These are phyloP conservation scores for Simplicillium aogashimaense DNA, from an alignment of 2,329 filamentous ascomycete genomes.

Conservation along the genomic window DNA sequence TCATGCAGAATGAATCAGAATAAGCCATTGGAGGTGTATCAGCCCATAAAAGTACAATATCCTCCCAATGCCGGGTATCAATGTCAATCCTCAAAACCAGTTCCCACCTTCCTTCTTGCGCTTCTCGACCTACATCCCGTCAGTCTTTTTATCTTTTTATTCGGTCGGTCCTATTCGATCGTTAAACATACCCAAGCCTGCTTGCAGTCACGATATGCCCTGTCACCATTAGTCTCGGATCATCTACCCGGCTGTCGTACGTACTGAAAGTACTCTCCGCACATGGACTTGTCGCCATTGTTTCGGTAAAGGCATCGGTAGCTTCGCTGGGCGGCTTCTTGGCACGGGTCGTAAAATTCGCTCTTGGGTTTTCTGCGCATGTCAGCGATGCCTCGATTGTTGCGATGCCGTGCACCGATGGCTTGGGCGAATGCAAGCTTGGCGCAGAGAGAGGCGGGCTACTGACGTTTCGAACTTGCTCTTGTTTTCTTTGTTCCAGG, in stretches of 20 bases:
- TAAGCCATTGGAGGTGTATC: too few relatives aligned
- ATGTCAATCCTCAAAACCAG: slow-evolving; percentile 15
- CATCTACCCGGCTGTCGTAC: slow-evolving; percentile 18
- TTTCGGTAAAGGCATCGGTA: slow-evolving; percentile 86
- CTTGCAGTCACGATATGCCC: slow-evolving; percentile 90
- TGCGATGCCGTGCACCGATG: too few relatives aligned
- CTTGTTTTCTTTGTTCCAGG: slow-evolving; percentile 51
- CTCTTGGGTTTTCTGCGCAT: slow-evolving; percentile 67
- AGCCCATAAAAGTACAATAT: too few relatives aligned
- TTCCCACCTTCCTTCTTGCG: slow-evolving; percentile 19
- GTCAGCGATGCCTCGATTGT: slow-evolving; percentile 5
- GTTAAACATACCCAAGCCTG: slow-evolving; percentile 68
- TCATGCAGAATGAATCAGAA: too few relatives aligned
- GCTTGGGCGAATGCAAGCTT: too few relatives aligned
- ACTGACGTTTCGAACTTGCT: slow-evolving; percentile 55
- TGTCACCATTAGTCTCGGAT: slow-evolving; percentile 26
- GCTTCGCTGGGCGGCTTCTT: slow-evolving; percentile 79
- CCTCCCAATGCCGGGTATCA: too few relatives aligned
- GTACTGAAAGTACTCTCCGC: slow-evolving; percentile 90
- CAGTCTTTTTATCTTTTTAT: too few relatives aligned
- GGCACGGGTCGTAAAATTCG: slow-evolving; percentile 91
- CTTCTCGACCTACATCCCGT: slow-evolving; percentile 19
- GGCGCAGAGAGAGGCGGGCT: slow-evolving; percentile 2
- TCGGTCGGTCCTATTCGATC: too few relatives aligned
- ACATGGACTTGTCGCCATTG: slow-evolving; percentile 79